A percentile compares a stretch with the other conserved stretches of the same genome.
These are phyloP conservation scores for Lonicera japonica DNA, from an alignment of 129 eudicot species.

Conservation along the genomic window DNA sequence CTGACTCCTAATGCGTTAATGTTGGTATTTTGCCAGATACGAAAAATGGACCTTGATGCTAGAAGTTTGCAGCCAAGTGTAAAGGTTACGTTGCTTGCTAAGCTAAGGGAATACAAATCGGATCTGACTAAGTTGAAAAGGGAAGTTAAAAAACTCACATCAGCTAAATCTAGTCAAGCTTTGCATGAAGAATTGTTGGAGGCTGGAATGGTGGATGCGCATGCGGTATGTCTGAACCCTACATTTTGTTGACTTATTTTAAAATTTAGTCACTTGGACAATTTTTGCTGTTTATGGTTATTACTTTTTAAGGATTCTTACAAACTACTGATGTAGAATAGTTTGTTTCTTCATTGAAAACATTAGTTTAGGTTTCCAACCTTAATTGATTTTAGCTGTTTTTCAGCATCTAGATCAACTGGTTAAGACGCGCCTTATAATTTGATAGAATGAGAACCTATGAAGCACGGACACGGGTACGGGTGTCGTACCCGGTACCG, in stretches of 20 bases:
- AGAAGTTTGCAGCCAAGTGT: slow-evolving; percentile 93
- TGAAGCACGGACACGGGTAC: no score
- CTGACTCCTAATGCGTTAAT: slow-evolving; percentile 10
- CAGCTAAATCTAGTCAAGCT: slow-evolving; percentile 53
- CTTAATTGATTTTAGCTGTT: no score
- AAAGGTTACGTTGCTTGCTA: slow-evolving; percentile 91
- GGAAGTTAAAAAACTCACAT: slow-evolving; percentile 65
- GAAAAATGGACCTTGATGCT: slow-evolving; percentile 99
- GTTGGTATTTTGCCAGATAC: slow-evolving; percentile 41
- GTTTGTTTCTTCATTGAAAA: no score
- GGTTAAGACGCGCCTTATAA: no score
- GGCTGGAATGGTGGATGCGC: slow-evolving; percentile 62
- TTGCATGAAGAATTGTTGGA: slow-evolving; percentile 78
- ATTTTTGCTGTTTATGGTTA: no score
- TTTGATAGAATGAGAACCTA: no score
- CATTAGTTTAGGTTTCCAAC: no score
- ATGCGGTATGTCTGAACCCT: slow-evolving; percentile 39
- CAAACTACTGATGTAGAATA: no score
- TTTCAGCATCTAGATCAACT: no score
- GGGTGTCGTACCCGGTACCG: no score
- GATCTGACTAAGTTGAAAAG: slow-evolving; percentile 83
- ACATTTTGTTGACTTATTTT: background rate
- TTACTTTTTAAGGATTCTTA: no score
- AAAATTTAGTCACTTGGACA: background rate
- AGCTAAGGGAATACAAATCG: slow-evolving; percentile 92